These are phyloP conservation scores for Debaryomyces udenii DNA, from an alignment of 1,139 yeast species.

Conservation along the genomic window DNA sequence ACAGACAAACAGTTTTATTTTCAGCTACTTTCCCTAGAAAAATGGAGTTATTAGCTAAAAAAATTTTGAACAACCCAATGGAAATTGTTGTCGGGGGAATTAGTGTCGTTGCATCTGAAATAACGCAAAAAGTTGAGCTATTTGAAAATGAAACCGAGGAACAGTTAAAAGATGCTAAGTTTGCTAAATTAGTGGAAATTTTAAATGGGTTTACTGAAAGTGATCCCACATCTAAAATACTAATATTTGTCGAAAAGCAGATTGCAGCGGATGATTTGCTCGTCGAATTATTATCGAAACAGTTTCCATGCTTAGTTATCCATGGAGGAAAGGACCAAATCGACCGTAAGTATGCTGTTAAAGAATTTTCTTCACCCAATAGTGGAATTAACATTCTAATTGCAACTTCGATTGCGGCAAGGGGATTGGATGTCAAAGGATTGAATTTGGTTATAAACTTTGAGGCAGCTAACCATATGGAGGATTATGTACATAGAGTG, in stretches of 20 bases:
- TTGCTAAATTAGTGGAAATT: constrained; percentile 54
- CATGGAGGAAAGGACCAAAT: constrained; percentile 94
- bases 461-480: constrained; percentile 91
- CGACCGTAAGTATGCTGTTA: constrained; percentile 78
- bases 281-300: constrained; percentile 56
- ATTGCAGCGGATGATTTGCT: constrained; percentile 74
- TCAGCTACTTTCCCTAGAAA: constrained; percentile 92
- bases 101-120: constrained; percentile 81
- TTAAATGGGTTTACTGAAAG: constrained; percentile 46
- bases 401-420: constrained; percentile 93
- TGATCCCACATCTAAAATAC: constrained; percentile 46
- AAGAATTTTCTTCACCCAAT: constrained; percentile 58
- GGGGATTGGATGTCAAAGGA: constrained; percentile 91
- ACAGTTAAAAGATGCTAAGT: constrained; percentile 40
- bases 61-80: constrained; percentile 62
- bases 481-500: constrained; percentile 94
- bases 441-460: constrained; percentile 79
- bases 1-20: constrained; percentile 87
- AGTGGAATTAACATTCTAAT: constrained; percentile 67
- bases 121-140: constrained; percentile 70
- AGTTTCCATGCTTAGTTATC: constrained; percentile 64
- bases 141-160: constrained; percentile 44
- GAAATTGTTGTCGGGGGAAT: constrained; percentile 83
- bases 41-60: constrained; percentile 74
- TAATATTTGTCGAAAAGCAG: constrained; percentile 88